Evolutionary conservation across 371 early-diverging fungal genomes (phyloP).

Genomic region (Aphelidium insulamus): DNA sequence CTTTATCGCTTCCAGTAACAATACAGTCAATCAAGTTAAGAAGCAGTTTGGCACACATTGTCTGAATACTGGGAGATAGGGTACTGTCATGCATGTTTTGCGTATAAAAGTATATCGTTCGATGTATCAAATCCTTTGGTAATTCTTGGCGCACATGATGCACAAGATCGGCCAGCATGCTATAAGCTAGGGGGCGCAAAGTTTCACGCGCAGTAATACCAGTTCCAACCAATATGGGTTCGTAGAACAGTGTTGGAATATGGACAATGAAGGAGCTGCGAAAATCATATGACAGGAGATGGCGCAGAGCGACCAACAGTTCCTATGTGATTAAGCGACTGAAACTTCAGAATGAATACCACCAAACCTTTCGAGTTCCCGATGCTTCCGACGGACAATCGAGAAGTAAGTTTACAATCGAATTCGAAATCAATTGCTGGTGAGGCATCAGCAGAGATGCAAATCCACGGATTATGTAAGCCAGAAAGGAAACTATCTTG

Average conservation of each 20-base stretch:
- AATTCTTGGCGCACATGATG: conserved; percentile 79
- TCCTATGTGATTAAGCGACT: conserved; percentile 23
- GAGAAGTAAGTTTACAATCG: conserved; percentile 61
- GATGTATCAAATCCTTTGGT: conserved; percentile 42
- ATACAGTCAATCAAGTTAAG: conserved; percentile 73
- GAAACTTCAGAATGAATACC: neutral
- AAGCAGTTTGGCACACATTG: conserved; percentile 86
- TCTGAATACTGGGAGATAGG: conserved; percentile 72
- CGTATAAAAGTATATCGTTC: conserved; percentile 69
- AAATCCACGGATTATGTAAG: conserved; percentile 71
- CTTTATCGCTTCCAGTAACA: conserved; percentile 23
- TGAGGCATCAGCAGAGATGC: conserved; percentile 38
- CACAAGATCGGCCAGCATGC: conserved; percentile 83
- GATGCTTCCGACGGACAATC: conserved; percentile 87
- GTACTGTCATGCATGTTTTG: conserved; percentile 69
- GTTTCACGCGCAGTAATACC: conserved; percentile 83
- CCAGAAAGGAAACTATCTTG: conserved; percentile 85
- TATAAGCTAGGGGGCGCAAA: conserved; percentile 71
- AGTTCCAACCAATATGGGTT: conserved; percentile 71
- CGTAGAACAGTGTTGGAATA: conserved; percentile 67
- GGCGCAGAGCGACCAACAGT: conserved; percentile 80
- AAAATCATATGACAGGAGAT: conserved; percentile 77
- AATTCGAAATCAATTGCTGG: conserved; percentile 60
- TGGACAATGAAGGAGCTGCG: conserved; percentile 62
- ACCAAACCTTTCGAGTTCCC: conserved; percentile 53